phyloP scores from a whole-genome alignment of 2,329 filamentous ascomycete species.

The Fusarium nisikadoi region DNA sequence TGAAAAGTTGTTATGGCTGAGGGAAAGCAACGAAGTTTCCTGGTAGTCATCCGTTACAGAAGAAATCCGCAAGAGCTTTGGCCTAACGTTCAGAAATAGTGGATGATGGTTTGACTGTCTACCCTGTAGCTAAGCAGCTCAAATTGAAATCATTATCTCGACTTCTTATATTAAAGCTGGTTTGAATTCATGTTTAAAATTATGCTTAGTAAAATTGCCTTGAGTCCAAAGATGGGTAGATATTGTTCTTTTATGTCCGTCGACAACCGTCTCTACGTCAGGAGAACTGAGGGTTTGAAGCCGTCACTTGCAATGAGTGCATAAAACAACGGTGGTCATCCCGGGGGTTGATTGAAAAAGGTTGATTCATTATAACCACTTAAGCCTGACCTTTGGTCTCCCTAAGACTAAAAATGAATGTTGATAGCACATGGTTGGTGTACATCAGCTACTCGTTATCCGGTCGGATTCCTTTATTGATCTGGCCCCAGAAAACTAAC shows the following conservation, averaged over 20 bases:
- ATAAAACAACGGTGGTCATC: not conserved
- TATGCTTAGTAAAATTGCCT: not conserved
- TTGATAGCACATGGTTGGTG: no score
- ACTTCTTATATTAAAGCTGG: not conserved
- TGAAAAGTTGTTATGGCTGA: not conserved
- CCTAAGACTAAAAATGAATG: not conserved
- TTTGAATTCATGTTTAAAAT: not conserved
- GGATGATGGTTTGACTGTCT: not conserved
- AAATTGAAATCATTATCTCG: not conserved
- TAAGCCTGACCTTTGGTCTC: not conserved
- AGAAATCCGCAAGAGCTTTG: conserved; percentile 28
- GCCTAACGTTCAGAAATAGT: not conserved
- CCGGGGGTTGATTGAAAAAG: not conserved
- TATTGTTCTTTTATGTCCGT: no score
- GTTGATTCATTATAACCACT: not conserved
- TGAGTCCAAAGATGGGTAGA: not conserved
- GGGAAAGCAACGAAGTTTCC: not conserved
- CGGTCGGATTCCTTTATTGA: not conserved
- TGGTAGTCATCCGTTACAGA: not conserved
- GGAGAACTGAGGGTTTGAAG: not conserved
- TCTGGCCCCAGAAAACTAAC: conserved; percentile 22
- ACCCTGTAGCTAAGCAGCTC: conserved; percentile 12
- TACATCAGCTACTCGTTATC: not conserved
- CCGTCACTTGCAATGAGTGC: not conserved
- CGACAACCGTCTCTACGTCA: not conserved